Conservation (phyloP, 2,329 filamentous ascomycete genomes). For the Ceratocystis colombiana region DNA sequence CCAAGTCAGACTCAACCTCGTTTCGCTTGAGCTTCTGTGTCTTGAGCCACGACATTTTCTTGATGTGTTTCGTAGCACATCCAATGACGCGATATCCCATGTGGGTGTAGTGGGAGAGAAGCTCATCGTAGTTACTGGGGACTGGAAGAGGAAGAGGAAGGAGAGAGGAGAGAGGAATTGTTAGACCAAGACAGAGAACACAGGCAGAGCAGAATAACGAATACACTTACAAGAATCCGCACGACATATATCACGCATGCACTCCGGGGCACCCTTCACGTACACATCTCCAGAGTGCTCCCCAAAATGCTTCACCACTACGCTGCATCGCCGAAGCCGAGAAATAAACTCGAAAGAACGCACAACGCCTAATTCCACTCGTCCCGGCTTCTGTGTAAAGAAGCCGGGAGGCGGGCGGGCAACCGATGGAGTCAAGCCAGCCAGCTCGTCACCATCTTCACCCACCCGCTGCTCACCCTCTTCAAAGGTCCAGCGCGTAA, state of each 20-base stretch:
- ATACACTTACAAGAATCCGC: constrained; percentile 59
- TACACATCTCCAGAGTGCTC: constrained; percentile 76
- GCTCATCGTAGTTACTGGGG: constrained; percentile 79
- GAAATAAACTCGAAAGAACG: constrained; percentile 93
- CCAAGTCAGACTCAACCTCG: constrained; percentile 71
- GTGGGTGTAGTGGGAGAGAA: constrained; percentile 84
- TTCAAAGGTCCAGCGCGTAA: constrained; percentile 84
- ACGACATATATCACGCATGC: constrained; percentile 86
- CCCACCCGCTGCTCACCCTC: constrained; percentile 67
- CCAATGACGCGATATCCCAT: constrained; percentile 94
- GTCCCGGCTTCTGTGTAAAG: constrained; percentile 20
- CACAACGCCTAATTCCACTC: constrained; percentile 71
- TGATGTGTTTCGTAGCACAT: constrained; percentile 79
- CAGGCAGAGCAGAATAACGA: background rate
- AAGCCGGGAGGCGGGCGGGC: constrained; percentile 57
- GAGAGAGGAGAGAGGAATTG: background rate
- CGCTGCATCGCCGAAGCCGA: constrained; percentile 81
- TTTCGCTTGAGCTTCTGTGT: constrained; percentile 84
- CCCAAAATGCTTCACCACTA: constrained; percentile 81
- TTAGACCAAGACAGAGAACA: background rate
- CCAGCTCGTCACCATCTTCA: constrained; percentile 62
- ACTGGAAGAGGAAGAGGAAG: constrained; percentile 38
- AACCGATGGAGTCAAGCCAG: constrained; percentile 73
- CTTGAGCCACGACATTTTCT: constrained; percentile 84
- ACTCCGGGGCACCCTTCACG: constrained; percentile 93